Conservation (phyloP, 169 alveolate genomes). For the Plasmodium ovale region DNA sequence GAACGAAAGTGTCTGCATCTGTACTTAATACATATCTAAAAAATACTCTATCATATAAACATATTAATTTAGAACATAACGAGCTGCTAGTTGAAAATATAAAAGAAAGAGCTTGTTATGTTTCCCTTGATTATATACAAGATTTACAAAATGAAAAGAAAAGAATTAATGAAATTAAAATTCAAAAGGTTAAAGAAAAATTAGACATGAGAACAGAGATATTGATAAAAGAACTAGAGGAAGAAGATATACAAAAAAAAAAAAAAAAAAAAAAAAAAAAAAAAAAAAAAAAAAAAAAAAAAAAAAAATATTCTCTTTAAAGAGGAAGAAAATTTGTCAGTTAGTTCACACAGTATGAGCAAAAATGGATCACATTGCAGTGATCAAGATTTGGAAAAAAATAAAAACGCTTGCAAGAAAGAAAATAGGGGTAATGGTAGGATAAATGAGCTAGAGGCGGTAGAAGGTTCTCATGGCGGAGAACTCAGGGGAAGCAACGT, state of each 20-base stretch:
- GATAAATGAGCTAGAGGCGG: not conserved
- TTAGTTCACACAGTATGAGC: not conserved
- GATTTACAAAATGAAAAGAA: slow-evolving; percentile 43
- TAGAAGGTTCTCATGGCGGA: too few relatives aligned
- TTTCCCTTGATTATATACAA: slow-evolving; percentile 66
- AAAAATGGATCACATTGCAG: not conserved
- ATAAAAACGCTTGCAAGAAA: not conserved
- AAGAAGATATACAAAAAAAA: not conserved
- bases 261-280: not conserved
- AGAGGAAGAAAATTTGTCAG: not conserved
- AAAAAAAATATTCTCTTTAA: too few relatives aligned
- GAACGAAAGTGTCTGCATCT: slow-evolving; percentile 86
- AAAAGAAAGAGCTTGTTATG: slow-evolving; percentile 80
- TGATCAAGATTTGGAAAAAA: not conserved
- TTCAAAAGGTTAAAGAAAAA: slow-evolving; percentile 10
- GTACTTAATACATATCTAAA: slow-evolving; percentile 86
- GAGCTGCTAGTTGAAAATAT: slow-evolving; percentile 89
- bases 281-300: not conserved
- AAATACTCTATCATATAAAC: slow-evolving; percentile 83
- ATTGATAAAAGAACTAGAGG: slow-evolving; percentile 14
- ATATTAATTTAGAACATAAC: slow-evolving; percentile 87
- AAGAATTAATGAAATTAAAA: slow-evolving; percentile 29
- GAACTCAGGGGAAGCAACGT: too few relatives aligned
- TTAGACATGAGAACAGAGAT: slow-evolving; percentile 17
- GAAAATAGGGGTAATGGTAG: not conserved